These are phyloP conservation scores for Nakataea oryzae DNA, from an alignment of 2,329 filamentous ascomycete species.

Conservation along the genomic window DNA sequence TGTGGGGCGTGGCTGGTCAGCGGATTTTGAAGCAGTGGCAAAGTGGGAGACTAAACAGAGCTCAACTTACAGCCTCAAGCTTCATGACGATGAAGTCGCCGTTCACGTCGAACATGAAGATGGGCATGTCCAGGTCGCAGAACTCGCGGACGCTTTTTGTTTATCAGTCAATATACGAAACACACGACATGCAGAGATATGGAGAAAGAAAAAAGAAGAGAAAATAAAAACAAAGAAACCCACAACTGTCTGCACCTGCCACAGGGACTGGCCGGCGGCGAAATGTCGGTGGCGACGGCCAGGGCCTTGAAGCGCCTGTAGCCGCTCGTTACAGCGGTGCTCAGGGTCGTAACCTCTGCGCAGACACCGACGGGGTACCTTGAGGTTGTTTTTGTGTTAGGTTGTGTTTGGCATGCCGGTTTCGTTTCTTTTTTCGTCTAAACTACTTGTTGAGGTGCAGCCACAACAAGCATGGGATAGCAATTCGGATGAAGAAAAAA, in stretches of 20 bases:
- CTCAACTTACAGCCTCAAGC: constrained; percentile 47
- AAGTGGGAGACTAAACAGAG: constrained; percentile 1
- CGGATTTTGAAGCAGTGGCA: neutral
- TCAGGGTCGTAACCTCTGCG: constrained; percentile 84
- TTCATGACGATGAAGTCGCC: constrained; percentile 61
- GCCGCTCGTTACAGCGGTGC: constrained; percentile 59
- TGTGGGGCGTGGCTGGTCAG: constrained; percentile 17
- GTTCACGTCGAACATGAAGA: constrained; percentile 89
- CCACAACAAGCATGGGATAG: too few species aligned
- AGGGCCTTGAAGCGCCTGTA: constrained; percentile 59
- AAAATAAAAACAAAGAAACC: constrained; percentile 20
- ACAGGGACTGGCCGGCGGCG: constrained; percentile 64
- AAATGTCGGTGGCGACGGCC: constrained; percentile 74
- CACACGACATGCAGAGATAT: neutral
- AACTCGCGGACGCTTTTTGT: constrained; percentile 52
- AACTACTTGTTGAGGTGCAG: too few species aligned
- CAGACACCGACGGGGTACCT: constrained; percentile 86
- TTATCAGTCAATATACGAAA: neutral
- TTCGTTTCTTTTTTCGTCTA: too few species aligned
- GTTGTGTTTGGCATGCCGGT: too few species aligned
- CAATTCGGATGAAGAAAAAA: too few species aligned
- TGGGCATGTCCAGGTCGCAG: constrained; percentile 54
- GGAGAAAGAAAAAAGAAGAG: constrained; percentile 1
- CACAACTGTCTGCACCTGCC: constrained; percentile 95
- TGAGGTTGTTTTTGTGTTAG: neutral